These are phyloP conservation scores for Phytophthora sp. DNA, from an alignment of 352 stramenopile species.

Conservation along the genomic window DNA sequence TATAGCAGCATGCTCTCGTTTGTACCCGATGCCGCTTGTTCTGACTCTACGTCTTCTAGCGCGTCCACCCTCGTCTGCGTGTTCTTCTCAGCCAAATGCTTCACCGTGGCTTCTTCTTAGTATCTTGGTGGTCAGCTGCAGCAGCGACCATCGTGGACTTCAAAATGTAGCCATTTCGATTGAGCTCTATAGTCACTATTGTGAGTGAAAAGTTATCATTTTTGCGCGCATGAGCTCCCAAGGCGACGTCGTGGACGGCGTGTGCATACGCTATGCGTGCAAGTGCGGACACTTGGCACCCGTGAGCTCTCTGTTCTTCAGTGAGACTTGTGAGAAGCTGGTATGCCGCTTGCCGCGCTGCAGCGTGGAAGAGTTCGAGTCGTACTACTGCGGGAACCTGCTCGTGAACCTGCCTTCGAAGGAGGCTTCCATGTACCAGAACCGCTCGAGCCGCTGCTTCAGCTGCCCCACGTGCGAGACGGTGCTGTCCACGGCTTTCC, in stretches of 20 bases:
- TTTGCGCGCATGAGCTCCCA: slow-evolving; percentile 13
- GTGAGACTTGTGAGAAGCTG: slow-evolving; percentile 74
- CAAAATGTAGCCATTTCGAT: background rate
- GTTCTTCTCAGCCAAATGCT: background rate
- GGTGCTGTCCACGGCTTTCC: slow-evolving; percentile 73
- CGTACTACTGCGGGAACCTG: slow-evolving; percentile 87
- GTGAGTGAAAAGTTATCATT: no score
- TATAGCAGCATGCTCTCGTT: background rate
- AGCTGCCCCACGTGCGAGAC: slow-evolving; percentile 71
- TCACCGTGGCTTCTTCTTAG: background rate
- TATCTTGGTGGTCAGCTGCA: background rate
- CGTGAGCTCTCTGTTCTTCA: slow-evolving; percentile 72
- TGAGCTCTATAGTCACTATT: slow-evolving; percentile 8
- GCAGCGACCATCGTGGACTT: background rate
- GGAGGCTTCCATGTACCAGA: slow-evolving; percentile 87
- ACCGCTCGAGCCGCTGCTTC: slow-evolving; percentile 87
- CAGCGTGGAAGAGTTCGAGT: slow-evolving; percentile 88
- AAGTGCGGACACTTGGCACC: slow-evolving; percentile 71
- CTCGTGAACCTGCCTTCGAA: slow-evolving; percentile 90
- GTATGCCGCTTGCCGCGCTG: slow-evolving; percentile 74
- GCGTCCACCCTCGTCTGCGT: background rate
- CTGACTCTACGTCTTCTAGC: no score
- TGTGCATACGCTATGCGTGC: slow-evolving; percentile 75
- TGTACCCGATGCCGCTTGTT: background rate
- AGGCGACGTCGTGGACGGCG: slow-evolving; percentile 33